These are phyloP conservation scores for Camelina hispida DNA, from an alignment of 345 rosid species.

Conservation along the genomic window DNA sequence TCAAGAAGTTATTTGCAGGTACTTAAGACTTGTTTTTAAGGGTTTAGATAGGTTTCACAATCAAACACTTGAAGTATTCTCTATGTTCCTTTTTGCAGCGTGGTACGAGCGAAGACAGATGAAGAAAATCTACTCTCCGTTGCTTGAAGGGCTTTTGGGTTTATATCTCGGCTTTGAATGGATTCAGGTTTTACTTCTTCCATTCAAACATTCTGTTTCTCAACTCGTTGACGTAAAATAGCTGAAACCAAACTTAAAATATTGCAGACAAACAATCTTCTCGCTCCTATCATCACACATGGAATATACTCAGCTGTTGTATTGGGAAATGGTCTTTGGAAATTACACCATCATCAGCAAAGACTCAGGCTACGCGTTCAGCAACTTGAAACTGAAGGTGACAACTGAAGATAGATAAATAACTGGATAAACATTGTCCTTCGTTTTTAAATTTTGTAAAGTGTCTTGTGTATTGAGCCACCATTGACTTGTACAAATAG, in stretches of 20 bases:
- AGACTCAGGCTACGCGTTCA: slow-evolving; percentile 69
- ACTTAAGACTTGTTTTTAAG: background rate
- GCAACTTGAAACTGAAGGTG: slow-evolving; percentile 58
- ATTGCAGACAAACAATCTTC: slow-evolving; percentile 84
- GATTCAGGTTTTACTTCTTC: slow-evolving; percentile 67
- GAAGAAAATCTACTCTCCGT: slow-evolving; percentile 96
- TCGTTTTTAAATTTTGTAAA: slow-evolving; percentile 36
- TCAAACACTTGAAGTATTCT: background rate
- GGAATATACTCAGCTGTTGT: slow-evolving; percentile 91
- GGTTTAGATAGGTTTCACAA: slow-evolving; percentile 19
- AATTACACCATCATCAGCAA: slow-evolving; percentile 79
- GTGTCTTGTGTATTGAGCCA: slow-evolving; percentile 27
- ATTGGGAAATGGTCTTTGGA: slow-evolving; percentile 90
- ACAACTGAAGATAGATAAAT: slow-evolving; percentile 33
- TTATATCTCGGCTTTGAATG: slow-evolving; percentile 95
- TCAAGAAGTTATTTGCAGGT: slow-evolving; percentile 95
- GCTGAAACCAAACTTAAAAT: slow-evolving; percentile 14
- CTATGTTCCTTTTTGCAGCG: slow-evolving; percentile 52
- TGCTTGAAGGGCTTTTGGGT: slow-evolving; percentile 89
- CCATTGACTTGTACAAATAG: slow-evolving; percentile 36
- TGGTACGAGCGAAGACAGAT: slow-evolving; percentile 97
- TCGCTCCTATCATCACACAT: slow-evolving; percentile 88
- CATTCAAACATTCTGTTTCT: background rate
- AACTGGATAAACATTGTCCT: background rate
- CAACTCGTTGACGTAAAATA: background rate